Base-by-base conservation (phyloP, 2,329 filamentous ascomycete species). In the Setomelanomma holmii region DNA sequence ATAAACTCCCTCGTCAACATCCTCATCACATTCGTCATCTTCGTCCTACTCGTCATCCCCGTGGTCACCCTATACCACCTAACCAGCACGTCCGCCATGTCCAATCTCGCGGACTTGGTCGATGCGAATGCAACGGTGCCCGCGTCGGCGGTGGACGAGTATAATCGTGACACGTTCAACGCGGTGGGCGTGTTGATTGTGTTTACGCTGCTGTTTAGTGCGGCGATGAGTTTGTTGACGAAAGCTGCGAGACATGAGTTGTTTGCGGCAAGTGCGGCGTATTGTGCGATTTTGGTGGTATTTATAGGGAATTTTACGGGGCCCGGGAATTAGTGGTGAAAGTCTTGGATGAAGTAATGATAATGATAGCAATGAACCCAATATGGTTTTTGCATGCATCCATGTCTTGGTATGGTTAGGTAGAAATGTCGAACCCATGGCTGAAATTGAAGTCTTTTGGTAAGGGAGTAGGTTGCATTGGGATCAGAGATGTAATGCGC, bases 1-100 rank as follows among this genome's bases (percentile, higher is more conserved):
- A 70, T 79, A 21, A 75, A 78, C 49, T 68, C 61, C 8, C 64
- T 79, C 19, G 74, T 77, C 47, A 76, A 75, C 48, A 55, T 75
- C 12, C 67, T 79, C 51, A 77, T 79, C 55, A 78, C 76, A 0
- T 51, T 72, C n/a, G 63, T 78, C 16, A 77, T 79, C 40, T 77
- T 78, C 60, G 64, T 74, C 11, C 65, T 79, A 2, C 66, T 78
- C 1, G 67, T 78, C 1, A 58, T 77, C 7, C 77, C 77, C 0
- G 75, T 79, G 5, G 60, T 78, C 5, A 68, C 68, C 4, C 70
- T 79, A 68, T 78, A 77, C 53, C 56, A 71, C 22, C 52, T 78
- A 0, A 75, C 75, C 2, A 64, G 62, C 38, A 55, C 57, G 1
- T 55, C 45, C 3, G 30, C 50, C 10, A 35, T 35, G 3, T 35